Percentiles rank a stretch among this genome's conserved stretches.
phyloP scores from a whole-genome alignment of 495 filamentous ascomycete genomes.

The Penicillium atrosanguineum region DNA sequence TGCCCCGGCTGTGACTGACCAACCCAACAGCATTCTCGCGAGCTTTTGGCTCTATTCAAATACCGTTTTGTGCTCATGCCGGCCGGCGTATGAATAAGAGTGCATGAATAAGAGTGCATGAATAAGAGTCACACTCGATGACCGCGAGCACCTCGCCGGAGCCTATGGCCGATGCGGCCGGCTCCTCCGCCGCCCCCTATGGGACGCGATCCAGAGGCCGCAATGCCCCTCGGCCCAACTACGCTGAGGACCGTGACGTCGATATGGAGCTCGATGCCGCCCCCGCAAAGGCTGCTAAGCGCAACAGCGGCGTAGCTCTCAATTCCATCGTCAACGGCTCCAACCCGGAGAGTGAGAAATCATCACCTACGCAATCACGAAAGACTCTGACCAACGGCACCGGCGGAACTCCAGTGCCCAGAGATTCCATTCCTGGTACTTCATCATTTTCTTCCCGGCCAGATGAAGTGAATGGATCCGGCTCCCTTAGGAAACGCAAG shows the following conservation, averaged over 20 bases:
- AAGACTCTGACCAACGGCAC: slow-evolving; percentile 42
- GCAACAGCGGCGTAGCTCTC: slow-evolving; percentile 31
- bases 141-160: slow-evolving; percentile 50
- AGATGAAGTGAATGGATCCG: slow-evolving; percentile 36
- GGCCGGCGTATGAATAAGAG: slow-evolving; percentile 34
- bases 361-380: slow-evolving; percentile 38
- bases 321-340: slow-evolving; percentile 32
- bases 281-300: slow-evolving; percentile 46
- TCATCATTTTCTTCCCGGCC: slow-evolving; percentile 57
- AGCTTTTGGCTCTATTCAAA: not conserved
- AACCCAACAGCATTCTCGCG: slow-evolving; percentile 12
- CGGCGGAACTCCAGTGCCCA: slow-evolving; percentile 34
- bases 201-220: slow-evolving; percentile 94
- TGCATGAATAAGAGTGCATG: slow-evolving; percentile 41
- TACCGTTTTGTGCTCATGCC: slow-evolving; percentile 8
- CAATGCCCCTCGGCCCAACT: slow-evolving; percentile 82
- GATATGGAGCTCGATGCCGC: slow-evolving; percentile 74
- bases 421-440: slow-evolving; percentile 62
- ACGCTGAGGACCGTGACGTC: slow-evolving; percentile 92
- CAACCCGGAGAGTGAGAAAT: slow-evolving; percentile 43
- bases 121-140: slow-evolving; percentile 47
- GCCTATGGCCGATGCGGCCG: slow-evolving; percentile 38
- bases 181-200: slow-evolving; percentile 63
- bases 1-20: slow-evolving; percentile 10
- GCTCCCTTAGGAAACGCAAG: slow-evolving; percentile 73